Conservation (phyloP, 768 basidiomycete species). For the Pulveroboletus frians region DNA sequence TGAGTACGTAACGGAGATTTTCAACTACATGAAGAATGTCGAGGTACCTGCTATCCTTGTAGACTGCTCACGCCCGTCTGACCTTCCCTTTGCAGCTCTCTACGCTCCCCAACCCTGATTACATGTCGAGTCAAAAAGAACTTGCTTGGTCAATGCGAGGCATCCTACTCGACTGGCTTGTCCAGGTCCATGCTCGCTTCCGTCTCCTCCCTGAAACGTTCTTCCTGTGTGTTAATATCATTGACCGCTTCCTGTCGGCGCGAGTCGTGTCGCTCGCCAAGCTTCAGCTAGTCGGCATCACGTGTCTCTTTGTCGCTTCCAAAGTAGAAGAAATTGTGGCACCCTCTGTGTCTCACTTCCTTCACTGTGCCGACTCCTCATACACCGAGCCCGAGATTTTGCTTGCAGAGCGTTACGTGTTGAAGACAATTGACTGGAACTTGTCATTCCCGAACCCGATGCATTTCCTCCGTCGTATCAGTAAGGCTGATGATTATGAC, state of each 20-base stretch:
- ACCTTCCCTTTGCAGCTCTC: constrained; percentile 43
- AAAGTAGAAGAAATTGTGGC: constrained; percentile 93
- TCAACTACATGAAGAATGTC: constrained; percentile 79
- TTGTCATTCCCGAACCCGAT: constrained; percentile 84
- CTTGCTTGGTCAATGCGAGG: constrained; percentile 88
- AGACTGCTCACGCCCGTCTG: neutral
- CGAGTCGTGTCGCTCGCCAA: constrained; percentile 78
- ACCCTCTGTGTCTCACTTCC: constrained; percentile 77
- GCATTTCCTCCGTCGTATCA: constrained; percentile 81
- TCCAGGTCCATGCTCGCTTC: constrained; percentile 87
- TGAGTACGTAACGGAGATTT: constrained; percentile 93
- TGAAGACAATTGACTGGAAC: constrained; percentile 84
- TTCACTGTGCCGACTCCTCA: constrained; percentile 71
- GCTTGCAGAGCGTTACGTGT: constrained; percentile 83
- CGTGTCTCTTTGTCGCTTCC: constrained; percentile 80
- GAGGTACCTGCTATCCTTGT: constrained; percentile 51
- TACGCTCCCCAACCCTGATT: constrained; percentile 79
- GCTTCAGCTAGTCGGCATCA: constrained; percentile 87
- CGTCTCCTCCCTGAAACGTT: constrained; percentile 85
- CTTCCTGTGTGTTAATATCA: constrained; percentile 83
- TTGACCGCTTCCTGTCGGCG: constrained; percentile 66
- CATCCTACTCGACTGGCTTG: constrained; percentile 88
- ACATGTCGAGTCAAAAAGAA: constrained; percentile 80
- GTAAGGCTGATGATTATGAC: constrained; percentile 92
- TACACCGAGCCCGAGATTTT: constrained; percentile 78